Conservation (phyloP, 768 basidiomycete species). For the Heimioporus sp. region DNA sequence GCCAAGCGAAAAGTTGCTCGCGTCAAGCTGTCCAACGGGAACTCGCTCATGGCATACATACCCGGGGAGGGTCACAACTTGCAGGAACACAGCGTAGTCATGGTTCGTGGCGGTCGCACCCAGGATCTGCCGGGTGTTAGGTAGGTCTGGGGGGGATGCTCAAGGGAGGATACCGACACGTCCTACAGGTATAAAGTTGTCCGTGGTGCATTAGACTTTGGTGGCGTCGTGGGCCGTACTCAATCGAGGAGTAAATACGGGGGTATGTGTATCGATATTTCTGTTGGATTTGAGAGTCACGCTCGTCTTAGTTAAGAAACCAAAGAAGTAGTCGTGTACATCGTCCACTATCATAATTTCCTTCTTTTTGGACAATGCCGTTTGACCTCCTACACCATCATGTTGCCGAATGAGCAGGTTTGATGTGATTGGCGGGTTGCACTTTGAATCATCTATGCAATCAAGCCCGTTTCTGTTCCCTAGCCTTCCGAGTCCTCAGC, state of each 20-base stretch:
- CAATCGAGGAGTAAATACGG: constrained; percentile 90
- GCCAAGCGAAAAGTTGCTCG: constrained; percentile 96
- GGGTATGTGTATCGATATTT: constrained; percentile 46
- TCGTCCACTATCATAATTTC: constrained; percentile 1
- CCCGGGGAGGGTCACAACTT: constrained; percentile 97
- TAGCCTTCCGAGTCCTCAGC: no score
- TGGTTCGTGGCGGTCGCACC: constrained; percentile 92
- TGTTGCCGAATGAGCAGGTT: background rate
- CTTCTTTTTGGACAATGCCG: background rate
- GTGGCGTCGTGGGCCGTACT: constrained; percentile 81
- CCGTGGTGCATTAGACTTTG: constrained; percentile 88
- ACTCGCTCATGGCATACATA: constrained; percentile 89
- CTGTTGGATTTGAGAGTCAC: constrained; percentile 2
- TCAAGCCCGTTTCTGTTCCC: no score
- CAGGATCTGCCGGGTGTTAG: constrained; percentile 98
- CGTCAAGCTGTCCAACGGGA: constrained; percentile 88
- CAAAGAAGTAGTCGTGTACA: constrained; percentile 58
- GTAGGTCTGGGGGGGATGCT: constrained; percentile 45
- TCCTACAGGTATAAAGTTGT: constrained; percentile 85
- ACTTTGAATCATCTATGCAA: no score
- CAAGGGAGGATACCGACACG: background rate
- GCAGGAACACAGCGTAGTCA: constrained; percentile 95
- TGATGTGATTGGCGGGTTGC: background rate
- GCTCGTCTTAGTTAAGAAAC: constrained; percentile 71
- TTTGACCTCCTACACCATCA: background rate